Evolutionary conservation across 2,329 filamentous ascomycete species (phyloP).

Genomic region (Microthyrium microscopicum): DNA sequence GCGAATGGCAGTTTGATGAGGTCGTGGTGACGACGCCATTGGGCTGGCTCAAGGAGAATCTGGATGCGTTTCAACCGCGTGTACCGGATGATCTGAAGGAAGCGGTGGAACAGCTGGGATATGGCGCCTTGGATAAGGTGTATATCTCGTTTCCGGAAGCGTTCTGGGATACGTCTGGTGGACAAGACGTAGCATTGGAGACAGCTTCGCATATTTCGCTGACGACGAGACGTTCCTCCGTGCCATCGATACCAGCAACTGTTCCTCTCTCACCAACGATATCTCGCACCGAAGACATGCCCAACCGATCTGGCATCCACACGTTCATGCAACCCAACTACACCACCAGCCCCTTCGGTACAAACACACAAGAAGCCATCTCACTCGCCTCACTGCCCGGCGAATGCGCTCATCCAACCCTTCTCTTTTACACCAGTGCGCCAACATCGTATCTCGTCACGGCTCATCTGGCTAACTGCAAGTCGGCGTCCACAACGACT

Average conservation of each 20-base stretch:
- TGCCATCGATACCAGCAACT: background rate
- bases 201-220: no score
- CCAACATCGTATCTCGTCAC: slow-evolving; percentile 33
- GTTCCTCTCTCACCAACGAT: background rate
- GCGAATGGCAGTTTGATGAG: slow-evolving; percentile 42
- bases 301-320: slow-evolving; percentile 45
- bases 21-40: slow-evolving; percentile 52
- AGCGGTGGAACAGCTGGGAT: slow-evolving; percentile 49
- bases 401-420: slow-evolving; percentile 51
- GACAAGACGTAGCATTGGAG: no score
- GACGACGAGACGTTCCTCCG: no score
- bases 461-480: slow-evolving; percentile 30
- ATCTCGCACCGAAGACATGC: background rate
- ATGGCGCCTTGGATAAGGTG: slow-evolving; percentile 55
- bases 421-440: slow-evolving; percentile 70
- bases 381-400: slow-evolving; percentile 53
- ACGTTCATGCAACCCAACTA: slow-evolving; percentile 63
- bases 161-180: slow-evolving; percentile 49
- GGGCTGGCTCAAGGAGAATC: slow-evolving; percentile 49
- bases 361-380: slow-evolving; percentile 62
- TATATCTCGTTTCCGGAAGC: slow-evolving; percentile 50
- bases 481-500: slow-evolving; percentile 26
- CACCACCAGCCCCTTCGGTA: slow-evolving; percentile 46
- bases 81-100: slow-evolving; percentile 37
- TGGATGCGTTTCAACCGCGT: slow-evolving; percentile 37